Conservation (phyloP, 169 alveolate species). For the Eimeria necatrix region DNA sequence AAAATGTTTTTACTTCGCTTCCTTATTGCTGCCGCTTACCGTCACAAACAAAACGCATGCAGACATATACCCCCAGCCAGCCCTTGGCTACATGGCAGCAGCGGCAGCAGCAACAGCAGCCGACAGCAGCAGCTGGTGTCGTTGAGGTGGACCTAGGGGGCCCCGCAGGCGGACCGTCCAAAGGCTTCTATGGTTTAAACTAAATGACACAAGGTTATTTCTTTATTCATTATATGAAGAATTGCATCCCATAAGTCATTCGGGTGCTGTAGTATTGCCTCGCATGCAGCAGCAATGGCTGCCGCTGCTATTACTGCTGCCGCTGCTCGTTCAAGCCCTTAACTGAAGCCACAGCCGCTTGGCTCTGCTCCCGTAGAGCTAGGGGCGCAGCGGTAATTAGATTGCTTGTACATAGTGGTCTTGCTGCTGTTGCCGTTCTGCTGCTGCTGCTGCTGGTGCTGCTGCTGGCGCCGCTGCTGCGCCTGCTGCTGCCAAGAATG, state of each 20-base stretch:
- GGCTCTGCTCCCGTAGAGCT: no score
- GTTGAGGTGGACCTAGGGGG: neutral
- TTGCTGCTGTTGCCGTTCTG: no score
- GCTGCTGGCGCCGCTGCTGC: no score
- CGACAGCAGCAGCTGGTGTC: conserved; percentile 24
- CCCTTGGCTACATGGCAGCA: neutral
- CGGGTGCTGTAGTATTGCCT: neutral
- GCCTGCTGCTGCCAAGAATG: no score
- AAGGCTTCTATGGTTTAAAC: neutral
- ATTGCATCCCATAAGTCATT: neutral
- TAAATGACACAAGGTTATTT: neutral
- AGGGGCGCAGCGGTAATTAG: no score
- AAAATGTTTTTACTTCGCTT: neutral
- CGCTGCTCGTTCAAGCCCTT: no score
- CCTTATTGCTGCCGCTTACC: neutral
- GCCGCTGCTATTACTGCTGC: neutral
- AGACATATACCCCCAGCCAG: neutral
- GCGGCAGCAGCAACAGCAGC: neutral
- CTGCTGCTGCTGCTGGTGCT: no score
- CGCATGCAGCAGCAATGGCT: neutral
- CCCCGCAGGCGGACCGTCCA: neutral
- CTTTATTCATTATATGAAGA: neutral
- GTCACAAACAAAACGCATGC: neutral
- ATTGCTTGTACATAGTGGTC: no score
- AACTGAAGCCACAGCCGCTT: no score